Evolutionary conservation across 2,329 filamentous ascomycete genomes (phyloP).

Genomic region (Fusarium mundagurra): DNA sequence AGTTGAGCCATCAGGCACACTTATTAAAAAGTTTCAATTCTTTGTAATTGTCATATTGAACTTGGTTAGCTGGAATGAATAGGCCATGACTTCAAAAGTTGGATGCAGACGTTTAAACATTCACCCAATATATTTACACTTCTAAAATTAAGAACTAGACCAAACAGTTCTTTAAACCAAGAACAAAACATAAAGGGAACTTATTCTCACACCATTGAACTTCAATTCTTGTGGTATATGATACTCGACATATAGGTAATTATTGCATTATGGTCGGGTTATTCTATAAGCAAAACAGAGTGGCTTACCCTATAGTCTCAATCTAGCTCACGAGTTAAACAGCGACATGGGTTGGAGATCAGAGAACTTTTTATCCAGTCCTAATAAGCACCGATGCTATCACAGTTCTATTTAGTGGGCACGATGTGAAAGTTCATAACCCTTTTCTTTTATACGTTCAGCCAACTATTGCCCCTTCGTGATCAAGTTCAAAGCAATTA

Average conservation of each 20-base stretch:
- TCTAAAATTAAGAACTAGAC: accelerated
- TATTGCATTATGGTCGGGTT: neutral
- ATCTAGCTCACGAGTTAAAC: too few relatives aligned
- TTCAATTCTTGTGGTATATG: accelerated
- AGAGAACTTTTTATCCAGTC: neutral
- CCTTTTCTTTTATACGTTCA: too few relatives aligned
- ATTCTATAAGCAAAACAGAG: accelerated
- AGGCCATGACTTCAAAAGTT: neutral
- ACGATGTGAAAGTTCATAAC: accelerated
- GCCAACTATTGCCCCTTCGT: accelerated
- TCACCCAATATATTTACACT: too few relatives aligned
- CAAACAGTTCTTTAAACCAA: accelerated
- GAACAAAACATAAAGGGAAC: accelerated
- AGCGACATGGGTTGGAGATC: neutral
- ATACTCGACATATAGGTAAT: neutral
- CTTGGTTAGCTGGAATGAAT: too few relatives aligned
- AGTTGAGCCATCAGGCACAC: accelerated
- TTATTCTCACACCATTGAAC: neutral
- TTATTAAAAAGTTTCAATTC: neutral
- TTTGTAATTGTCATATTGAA: neutral
- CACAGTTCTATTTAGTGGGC: accelerated
- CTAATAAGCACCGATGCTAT: neutral
- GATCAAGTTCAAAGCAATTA: neutral
- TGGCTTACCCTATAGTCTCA: neutral
- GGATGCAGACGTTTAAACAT: too few relatives aligned